Evolutionary conservation across 2,329 filamentous ascomycete genomes (phyloP).

Genomic region (Penicillium sp.): DNA sequence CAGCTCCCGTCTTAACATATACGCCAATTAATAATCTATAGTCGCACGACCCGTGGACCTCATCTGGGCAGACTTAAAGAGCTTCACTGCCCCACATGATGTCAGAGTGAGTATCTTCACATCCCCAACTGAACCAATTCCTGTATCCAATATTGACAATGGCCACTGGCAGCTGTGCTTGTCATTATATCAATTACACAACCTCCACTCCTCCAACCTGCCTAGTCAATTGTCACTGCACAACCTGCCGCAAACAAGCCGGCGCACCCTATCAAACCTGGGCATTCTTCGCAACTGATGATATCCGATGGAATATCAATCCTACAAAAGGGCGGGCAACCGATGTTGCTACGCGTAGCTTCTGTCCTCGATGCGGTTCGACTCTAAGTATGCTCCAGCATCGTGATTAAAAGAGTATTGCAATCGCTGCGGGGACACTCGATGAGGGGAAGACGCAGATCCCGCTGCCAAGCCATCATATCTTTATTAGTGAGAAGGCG

Average conservation of each 20-base stretch:
- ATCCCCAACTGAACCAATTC: neutral
- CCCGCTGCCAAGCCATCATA: slow-evolving; percentile 36
- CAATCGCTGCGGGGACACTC: slow-evolving; percentile 43
- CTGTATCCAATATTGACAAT: slow-evolving; percentile 2
- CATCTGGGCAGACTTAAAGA: neutral
- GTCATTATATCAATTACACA: slow-evolving; percentile 44
- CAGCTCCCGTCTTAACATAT: neutral
- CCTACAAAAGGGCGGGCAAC: slow-evolving; percentile 38
- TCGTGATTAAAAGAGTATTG: slow-evolving; percentile 30
- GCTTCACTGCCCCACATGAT: slow-evolving; percentile 10
- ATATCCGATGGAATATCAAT: slow-evolving; percentile 36
- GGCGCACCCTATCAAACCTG: slow-evolving; percentile 49
- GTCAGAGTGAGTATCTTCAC: neutral
- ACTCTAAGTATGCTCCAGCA: slow-evolving; percentile 47
- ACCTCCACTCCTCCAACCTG: slow-evolving; percentile 35
- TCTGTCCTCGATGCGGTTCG: slow-evolving; percentile 49
- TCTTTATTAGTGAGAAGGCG: slow-evolving; percentile 46
- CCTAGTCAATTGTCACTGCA: slow-evolving; percentile 49
- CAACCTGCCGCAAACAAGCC: slow-evolving; percentile 49
- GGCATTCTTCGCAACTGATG: slow-evolving; percentile 33
- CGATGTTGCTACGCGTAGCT: slow-evolving; percentile 43
- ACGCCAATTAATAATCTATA: neutral
- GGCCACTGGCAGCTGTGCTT: slow-evolving; percentile 46
- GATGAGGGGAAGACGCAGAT: slow-evolving; percentile 32
- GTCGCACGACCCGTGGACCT: too few species aligned